Conservation (phyloP, 257 asterid species). For the Eucommia ulmoides region DNA sequence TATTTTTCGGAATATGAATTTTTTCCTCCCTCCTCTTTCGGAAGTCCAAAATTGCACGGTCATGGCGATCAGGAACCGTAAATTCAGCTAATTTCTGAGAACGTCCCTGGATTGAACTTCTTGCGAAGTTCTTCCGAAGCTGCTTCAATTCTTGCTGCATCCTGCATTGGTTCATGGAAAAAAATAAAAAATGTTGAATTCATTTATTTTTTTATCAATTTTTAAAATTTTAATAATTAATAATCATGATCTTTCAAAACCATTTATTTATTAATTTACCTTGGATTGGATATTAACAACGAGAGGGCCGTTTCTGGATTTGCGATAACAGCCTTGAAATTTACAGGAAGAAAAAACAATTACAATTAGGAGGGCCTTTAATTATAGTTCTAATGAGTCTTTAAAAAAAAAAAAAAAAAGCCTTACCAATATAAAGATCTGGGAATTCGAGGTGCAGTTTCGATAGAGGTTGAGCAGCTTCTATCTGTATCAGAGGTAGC, state of each 20-base stretch:
- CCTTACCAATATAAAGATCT: conserved; percentile 59
- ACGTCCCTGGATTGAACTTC: conserved; percentile 31
- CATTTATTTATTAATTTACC: no score
- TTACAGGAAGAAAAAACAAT: conserved; percentile 7
- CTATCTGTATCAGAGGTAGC: conserved; percentile 50
- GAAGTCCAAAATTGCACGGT: no score
- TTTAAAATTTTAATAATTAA: no score
- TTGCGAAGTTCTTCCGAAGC: conserved; percentile 44
- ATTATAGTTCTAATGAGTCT: no score
- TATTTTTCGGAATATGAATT: no score
- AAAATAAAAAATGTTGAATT: no score
- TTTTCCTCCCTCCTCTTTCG: no score
- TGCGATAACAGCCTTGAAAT: conserved; percentile 48
- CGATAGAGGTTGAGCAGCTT: conserved; percentile 63
- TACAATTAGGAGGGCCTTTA: not conserved
- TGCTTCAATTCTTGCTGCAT: conserved; percentile 35
- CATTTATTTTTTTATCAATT: no score
- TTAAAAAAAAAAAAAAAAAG: not conserved
- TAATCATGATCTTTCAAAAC: no score
- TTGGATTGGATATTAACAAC: conserved; percentile 50
- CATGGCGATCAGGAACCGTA: no score
- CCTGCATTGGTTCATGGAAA: conserved; percentile 26
- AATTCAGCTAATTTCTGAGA: conserved; percentile 30
- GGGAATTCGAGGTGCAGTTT: conserved; percentile 49
- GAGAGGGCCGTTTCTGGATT: conserved; percentile 54